Base-by-base conservation (phyloP, 139 green algal genomes). In the Chlorella sp. region DNA sequence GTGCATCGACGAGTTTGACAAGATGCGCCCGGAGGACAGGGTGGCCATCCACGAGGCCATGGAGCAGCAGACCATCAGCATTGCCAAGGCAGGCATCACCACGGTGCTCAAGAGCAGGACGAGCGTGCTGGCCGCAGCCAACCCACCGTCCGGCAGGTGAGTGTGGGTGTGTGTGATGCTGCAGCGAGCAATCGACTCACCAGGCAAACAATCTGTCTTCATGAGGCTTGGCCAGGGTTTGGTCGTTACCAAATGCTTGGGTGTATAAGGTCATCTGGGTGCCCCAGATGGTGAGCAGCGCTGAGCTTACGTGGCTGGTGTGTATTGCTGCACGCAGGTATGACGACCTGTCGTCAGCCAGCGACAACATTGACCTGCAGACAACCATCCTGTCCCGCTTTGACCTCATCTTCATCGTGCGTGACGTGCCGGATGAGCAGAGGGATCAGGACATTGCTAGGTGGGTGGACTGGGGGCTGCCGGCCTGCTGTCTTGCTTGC, bases 1-100 rank as follows among this genome's bases (percentile, higher is more conserved):
- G 69, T 99, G 95, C 88, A 99, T 99, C 69, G 95, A 98, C 69
- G 95, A 98, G 88, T 99, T 99, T 86, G 95, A 99, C 86, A 99
- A 98, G 87, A 99, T 98, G 95, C 80, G 96, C 35, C 83, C 91
- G 1, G 96, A 98, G 82, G 95, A 99, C 82, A 75, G 90, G 0
- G 95, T 98, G 31, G 95, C 95, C 66, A 99, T 99, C 79, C 95
- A 98, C 77, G 95, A 99, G 84, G 95, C 95, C 33, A 99, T 99
- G 95, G 95, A 99, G 88, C 95, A 99, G 88, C 95, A 99, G 86
- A 99, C 95, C 49, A 99, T 99, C 77, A 96, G 88, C 67, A 96
- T 99, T 35, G 94, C 95, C 61, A 99, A 99, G 86, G 95, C 95
- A 2, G 95, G 95, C 73, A 99, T 99, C 86, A 96, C 95, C 33